Percentiles rank a stretch among this genome's conserved stretches.
Conservation (phyloP, 257 asterid genomes). For the Solanum lycopersicoides region DNA sequence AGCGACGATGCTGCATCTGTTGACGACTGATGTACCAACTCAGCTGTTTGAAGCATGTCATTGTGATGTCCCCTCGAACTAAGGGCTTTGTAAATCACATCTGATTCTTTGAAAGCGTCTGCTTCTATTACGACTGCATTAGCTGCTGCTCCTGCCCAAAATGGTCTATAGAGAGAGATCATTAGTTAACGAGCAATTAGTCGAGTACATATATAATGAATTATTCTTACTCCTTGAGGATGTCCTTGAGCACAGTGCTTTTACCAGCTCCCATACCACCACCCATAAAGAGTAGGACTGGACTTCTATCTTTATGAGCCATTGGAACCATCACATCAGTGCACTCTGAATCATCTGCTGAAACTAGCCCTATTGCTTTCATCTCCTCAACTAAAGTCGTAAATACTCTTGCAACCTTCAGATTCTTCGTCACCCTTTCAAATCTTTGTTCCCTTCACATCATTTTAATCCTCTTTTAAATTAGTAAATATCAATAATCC, state of each 20-base stretch:
- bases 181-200: neutral
- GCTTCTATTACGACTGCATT: conserved; percentile 25
- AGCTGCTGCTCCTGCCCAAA: conserved; percentile 15
- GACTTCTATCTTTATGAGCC: conserved; percentile 19
- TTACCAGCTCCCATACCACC: conserved; percentile 21
- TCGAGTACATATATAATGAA: neutral
- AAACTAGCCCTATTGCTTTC: conserved; percentile 13
- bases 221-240: conserved; percentile 12
- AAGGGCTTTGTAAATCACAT: conserved; percentile 77
- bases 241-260: conserved; percentile 16
- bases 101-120: conserved; percentile 94
- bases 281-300: conserved; percentile 17
- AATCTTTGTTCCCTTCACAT: conserved; percentile 73
- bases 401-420: conserved; percentile 27
- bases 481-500: neutral
- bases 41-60: conserved; percentile 98
- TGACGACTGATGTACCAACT: conserved; percentile 82
- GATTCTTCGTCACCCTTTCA: conserved; percentile 87
- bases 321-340: conserved; percentile 18
- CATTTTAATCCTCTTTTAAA: neutral
- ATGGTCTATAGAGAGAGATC: neutral
- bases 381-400: conserved; percentile 13
- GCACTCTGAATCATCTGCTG: conserved; percentile 8
- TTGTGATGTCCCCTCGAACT: conserved; percentile 78
- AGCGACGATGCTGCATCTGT: conserved; percentile 96